These are phyloP conservation scores for Tolypocladium capitatum DNA, from an alignment of 2,329 filamentous ascomycete species.

Conservation along the genomic window DNA sequence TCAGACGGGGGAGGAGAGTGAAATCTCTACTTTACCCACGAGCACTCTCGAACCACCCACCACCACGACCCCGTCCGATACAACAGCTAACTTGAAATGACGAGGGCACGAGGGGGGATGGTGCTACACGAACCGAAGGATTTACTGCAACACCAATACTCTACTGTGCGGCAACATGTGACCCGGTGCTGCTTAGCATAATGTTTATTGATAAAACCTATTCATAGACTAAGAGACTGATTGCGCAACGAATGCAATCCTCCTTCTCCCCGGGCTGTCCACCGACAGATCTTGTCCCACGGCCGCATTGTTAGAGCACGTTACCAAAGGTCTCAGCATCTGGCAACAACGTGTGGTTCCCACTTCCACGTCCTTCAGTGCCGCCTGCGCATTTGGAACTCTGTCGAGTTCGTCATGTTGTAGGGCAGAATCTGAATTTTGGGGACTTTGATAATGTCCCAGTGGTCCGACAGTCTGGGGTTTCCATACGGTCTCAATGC, in stretches of 20 bases:
- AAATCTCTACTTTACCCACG: not conserved
- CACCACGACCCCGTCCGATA: constrained; percentile 4
- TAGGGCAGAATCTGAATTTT: constrained; percentile 21
- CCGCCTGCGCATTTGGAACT: constrained; percentile 2
- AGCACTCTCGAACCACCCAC: constrained; percentile 7
- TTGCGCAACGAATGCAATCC: not conserved
- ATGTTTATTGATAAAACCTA: not conserved
- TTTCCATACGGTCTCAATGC: constrained; percentile 28
- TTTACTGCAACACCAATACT: not conserved
- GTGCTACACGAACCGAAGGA: not conserved
- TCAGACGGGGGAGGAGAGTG: not conserved
- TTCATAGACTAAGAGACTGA: not conserved
- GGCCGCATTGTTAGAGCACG: too few species aligned
- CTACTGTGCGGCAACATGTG: not conserved
- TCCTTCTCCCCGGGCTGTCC: not conserved
- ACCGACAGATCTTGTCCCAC: too few species aligned
- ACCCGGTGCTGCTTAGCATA: not conserved
- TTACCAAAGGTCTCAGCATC: too few species aligned
- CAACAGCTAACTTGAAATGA: not conserved
- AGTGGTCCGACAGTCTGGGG: constrained; percentile 25
- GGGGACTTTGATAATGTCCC: constrained; percentile 23
- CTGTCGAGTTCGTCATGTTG: constrained; percentile 12
- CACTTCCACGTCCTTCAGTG: not conserved
- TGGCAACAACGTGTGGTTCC: too few species aligned
- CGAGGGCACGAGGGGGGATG: not conserved